A percentile compares a stretch with the other conserved stretches of the same genome.
Evolutionary conservation across 2,329 filamentous ascomycete genomes (phyloP).

Genomic region (Meredithiella fracta): DNA sequence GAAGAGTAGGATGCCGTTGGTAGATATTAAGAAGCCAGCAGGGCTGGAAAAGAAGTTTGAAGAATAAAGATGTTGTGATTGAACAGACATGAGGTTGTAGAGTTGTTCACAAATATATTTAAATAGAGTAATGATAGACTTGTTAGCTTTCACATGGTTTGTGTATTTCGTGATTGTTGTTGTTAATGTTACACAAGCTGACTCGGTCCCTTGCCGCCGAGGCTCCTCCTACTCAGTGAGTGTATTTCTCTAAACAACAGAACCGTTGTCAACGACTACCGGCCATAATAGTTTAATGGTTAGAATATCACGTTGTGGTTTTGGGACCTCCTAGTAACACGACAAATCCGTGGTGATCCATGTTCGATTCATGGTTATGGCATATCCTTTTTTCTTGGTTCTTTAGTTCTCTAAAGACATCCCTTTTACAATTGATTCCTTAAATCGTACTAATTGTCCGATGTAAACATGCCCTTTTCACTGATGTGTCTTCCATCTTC

Average conservation of each 20-base stretch:
- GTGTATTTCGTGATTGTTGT: too few species aligned
- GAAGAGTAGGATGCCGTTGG: not conserved
- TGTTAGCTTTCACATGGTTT: too few species aligned
- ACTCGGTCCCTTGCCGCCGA: too few species aligned
- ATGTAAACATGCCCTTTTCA: too few species aligned
- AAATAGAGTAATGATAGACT: too few species aligned
- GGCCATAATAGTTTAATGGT: constrained; percentile 15
- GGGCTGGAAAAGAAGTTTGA: not conserved
- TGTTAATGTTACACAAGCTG: too few species aligned
- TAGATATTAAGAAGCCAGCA: not conserved
- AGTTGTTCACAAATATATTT: too few species aligned
- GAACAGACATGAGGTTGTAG: too few species aligned
- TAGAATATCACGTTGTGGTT: constrained; percentile 14
- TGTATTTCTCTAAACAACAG: not conserved
- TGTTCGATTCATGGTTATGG: constrained; percentile 16
- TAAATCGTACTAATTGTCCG: too few species aligned
- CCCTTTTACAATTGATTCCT: not conserved
- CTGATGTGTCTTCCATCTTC: too few species aligned
- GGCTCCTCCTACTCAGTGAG: too few species aligned
- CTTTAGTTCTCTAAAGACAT: not conserved
- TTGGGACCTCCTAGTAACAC: not conserved
- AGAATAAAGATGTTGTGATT: not conserved
- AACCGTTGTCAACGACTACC: not conserved
- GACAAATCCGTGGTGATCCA: constrained; percentile 14
- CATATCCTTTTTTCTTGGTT: not conserved